Evolutionary conservation across 2,329 filamentous ascomycete genomes (phyloP).

Genomic region (Alternaria brassicae): DNA sequence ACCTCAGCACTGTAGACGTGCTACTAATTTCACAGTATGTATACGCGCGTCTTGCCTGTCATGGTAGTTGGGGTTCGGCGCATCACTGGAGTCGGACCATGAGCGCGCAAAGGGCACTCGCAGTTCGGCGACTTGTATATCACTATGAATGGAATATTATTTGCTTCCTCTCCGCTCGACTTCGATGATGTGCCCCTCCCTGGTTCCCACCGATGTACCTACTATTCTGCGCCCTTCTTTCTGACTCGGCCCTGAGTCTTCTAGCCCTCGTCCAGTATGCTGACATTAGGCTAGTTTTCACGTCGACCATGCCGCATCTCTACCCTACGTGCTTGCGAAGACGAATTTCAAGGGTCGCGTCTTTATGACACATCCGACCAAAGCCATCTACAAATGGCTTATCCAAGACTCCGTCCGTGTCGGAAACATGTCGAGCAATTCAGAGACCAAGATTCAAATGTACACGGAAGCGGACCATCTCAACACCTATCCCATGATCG

Average conservation of each 20-base stretch:
- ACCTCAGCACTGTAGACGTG: slow-evolving; percentile 95
- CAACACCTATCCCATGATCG: slow-evolving; percentile 90
- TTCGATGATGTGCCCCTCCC: slow-evolving; percentile 45
- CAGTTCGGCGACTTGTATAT: slow-evolving; percentile 45
- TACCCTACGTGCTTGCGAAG: slow-evolving; percentile 96
- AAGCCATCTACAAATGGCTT: slow-evolving; percentile 99
- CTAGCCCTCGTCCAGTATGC: slow-evolving; percentile 14
- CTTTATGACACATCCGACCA: slow-evolving; percentile 99
- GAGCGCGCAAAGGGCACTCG: slow-evolving; percentile 25
- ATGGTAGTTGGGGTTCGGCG: slow-evolving; percentile 31
- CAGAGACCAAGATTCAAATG: slow-evolving; percentile 70
- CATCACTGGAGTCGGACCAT: slow-evolving; percentile 45
- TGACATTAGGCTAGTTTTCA: slow-evolving; percentile 75
- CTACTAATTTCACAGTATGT: slow-evolving; percentile 99
- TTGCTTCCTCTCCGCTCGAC: slow-evolving; percentile 46
- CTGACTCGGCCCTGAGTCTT: slow-evolving; percentile 1
- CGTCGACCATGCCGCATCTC: slow-evolving; percentile 96
- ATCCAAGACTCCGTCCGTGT: slow-evolving; percentile 97
- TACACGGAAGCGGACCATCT: slow-evolving; percentile 97
- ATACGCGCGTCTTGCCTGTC: slow-evolving; percentile 28
- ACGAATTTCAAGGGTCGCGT: slow-evolving; percentile 96
- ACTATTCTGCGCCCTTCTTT: slow-evolving; percentile 4
- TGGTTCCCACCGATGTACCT: slow-evolving; percentile 29
- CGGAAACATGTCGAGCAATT: slow-evolving; percentile 70
- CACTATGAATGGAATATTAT: slow-evolving; percentile 52